Base-by-base conservation (phyloP, 2,329 filamentous ascomycete species). In the Aspergillus fumigatiaffinis region DNA sequence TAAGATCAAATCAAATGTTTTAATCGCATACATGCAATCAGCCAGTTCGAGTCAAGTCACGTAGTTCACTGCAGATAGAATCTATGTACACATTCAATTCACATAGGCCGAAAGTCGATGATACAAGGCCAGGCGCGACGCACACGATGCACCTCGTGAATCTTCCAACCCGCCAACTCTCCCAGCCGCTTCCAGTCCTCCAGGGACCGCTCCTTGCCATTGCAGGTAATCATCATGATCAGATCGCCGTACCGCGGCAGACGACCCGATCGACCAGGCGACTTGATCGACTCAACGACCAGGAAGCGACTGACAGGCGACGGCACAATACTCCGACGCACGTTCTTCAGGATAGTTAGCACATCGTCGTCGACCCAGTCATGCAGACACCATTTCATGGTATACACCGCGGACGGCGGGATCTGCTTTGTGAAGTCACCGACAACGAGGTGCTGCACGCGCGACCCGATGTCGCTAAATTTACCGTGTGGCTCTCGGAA, bases 281-380 rank as follows among this genome's bases (percentile, higher is more conserved):
- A 21, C 44, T 23, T 21, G 9, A 47, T 25, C 20, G 44, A 21
- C 21, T 47, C 44, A 0, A 47, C 20, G 44, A 52, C 17, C 5
- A 52, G 7, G 12, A 52, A 28, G 9, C 51, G 51, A 20, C 35
- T 21, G 38, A 44, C 35, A 1, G 51, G 23, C 8, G 17, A n/a
- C 8, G 20, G 14, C 23, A 52, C 26, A 4, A 52, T 52, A 38
- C 35, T 46, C 7, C 17, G 35, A 4, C 51, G 51, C 3, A 52
- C 21, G 8, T 52, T 52, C 23, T 20, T 17, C 42, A 52, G 23
- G 4, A 52, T 52, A 4, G 25, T 23, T 5, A 17, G 14, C 26
- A 44, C 51, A 14, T 52, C 23, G 25, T 52, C 51, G 17, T 52
- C 51, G 8, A 20, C 29, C 51, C 51, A 52, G 28, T 52, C 51